Conservation (phyloP, 805 yeast genomes). For the Yarrowia deformans region DNA sequence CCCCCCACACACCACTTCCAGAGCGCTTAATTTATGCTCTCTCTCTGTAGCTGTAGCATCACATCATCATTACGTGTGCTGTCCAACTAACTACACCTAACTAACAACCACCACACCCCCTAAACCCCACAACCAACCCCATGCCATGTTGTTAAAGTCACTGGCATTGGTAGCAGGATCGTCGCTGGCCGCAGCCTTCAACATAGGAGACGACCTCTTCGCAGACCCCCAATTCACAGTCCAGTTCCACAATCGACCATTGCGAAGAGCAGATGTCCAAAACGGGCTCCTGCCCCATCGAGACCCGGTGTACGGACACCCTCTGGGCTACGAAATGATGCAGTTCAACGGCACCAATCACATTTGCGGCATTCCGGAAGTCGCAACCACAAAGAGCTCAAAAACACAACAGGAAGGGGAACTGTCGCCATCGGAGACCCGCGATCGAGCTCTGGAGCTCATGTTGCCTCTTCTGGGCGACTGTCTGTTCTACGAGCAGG, state of each 20-base stretch:
- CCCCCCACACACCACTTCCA: neutral
- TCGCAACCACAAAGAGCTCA: constrained; percentile 3
- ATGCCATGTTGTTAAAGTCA: constrained; percentile 3
- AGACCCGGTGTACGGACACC: constrained; percentile 22
- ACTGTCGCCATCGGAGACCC: constrained; percentile 23
- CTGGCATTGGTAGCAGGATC: constrained; percentile 16
- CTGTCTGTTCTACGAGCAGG: constrained; percentile 49
- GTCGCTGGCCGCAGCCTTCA: constrained; percentile 17
- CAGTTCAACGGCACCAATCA: constrained; percentile 41
- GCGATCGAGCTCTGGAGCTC: constrained; percentile 41
- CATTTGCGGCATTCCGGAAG: constrained; percentile 43
- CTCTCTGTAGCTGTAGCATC: too few relatives aligned
- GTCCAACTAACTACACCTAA: too few relatives aligned
- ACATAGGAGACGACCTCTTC: constrained; percentile 29
- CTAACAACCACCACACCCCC: neutral
- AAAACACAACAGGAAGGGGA: neutral
- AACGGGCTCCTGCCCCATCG: constrained; percentile 2
- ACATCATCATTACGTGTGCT: constrained; percentile 4
- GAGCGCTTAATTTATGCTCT: constrained; percentile 26
- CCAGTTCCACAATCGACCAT: constrained; percentile 26
- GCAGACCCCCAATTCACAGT: constrained; percentile 37
- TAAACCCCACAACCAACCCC: neutral
- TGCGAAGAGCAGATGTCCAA: constrained; percentile 4
- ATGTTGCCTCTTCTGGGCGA: constrained; percentile 41
- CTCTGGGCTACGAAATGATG: constrained; percentile 41